Base-by-base conservation (phyloP, 2,329 filamentous ascomycete genomes). In the Dothideomycetes sp. region DNA sequence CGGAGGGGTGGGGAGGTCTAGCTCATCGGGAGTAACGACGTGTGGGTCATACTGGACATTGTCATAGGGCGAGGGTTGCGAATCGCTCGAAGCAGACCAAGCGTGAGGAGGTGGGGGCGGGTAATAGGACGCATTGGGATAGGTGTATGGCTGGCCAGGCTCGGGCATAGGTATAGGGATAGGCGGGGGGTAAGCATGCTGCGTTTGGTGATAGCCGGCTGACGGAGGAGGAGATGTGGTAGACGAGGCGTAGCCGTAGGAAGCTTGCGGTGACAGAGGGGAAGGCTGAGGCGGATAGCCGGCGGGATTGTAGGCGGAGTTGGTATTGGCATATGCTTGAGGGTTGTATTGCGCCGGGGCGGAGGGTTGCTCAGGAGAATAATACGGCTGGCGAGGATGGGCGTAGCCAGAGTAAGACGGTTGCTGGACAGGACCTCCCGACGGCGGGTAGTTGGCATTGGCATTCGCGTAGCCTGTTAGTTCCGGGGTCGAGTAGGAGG, bases 271-370 rank as follows among this genome's bases (percentile, higher is more conserved):
- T 7, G 37, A 40, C 16, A 18, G 28, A 5, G 30, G 31, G 4
- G 25, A 29, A 24, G 45, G 43, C n/a, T 45, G 42, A 4, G 34
- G 10, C 11, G 45, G 32, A 25, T 45, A 47, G 16, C 38, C 42
- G 20, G 37, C 32, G 23, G 45, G 43, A 23, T 47, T 44, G 38
- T 47, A 47, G 33, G 41, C 37, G 22, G 20, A 28, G 29, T 40
- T 40, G 22, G 20, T 29, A 33, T 40, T 40, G 12, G 37, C 37
- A n/a, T 40, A 40, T 9, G 37, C 29, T 22, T 33, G 37, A 12
- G 37, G 37, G 37, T 40, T 40, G 28, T 33, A 40, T 16, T 33
- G 28, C 28, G 37, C 29, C 9, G 32, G 29, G 22, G 29, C 17
- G 6, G 29, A 17, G 16, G 28, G 27, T 18, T 31, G 35, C 5